phyloP scores from a whole-genome alignment of 2,329 filamentous ascomycete species.

The Fusarium sp. region DNA sequence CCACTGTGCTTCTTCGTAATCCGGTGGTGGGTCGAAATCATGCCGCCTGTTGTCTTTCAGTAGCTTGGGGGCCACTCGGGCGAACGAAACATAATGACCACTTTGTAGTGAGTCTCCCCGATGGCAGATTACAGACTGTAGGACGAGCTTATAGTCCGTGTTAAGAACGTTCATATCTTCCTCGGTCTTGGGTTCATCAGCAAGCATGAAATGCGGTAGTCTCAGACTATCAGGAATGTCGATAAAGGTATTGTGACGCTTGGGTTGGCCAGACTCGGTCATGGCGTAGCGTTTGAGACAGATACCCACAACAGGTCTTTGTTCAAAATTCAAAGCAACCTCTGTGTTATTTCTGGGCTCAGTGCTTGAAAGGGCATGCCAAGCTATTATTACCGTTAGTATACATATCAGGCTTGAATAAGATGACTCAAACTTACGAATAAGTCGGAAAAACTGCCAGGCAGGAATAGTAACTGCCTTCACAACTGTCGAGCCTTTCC shows the following conservation, averaged over 20 bases:
- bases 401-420: neutral
- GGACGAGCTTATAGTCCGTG: conserved; percentile 91
- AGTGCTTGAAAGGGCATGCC: conserved; percentile 76
- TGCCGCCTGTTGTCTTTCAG: conserved; percentile 71
- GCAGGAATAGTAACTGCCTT: conserved; percentile 96
- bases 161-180: conserved; percentile 73
- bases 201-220: conserved; percentile 87
- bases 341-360: conserved; percentile 77
- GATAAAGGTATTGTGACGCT: conserved; percentile 83
- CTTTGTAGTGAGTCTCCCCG: conserved; percentile 86
- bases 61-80: conserved; percentile 76
- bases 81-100: conserved; percentile 91
- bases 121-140: conserved; percentile 95
- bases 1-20: conserved; percentile 83
- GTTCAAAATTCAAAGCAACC: conserved; percentile 88
- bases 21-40: conserved; percentile 69
- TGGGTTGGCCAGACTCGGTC: conserved; percentile 75
- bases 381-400: conserved; percentile 70
- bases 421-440: conserved; percentile 71
- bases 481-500: conserved; percentile 63
- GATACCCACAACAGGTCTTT: conserved; percentile 88
- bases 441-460: conserved; percentile 96
- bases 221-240: conserved; percentile 88
- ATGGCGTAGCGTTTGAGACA: conserved; percentile 90
- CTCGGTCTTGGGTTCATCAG: conserved; percentile 77